Evolutionary conservation across 2,329 filamentous ascomycete genomes (phyloP), one percentile per base, ranked within the genome.

Genomic region (Clathrospora elynae): DNA sequence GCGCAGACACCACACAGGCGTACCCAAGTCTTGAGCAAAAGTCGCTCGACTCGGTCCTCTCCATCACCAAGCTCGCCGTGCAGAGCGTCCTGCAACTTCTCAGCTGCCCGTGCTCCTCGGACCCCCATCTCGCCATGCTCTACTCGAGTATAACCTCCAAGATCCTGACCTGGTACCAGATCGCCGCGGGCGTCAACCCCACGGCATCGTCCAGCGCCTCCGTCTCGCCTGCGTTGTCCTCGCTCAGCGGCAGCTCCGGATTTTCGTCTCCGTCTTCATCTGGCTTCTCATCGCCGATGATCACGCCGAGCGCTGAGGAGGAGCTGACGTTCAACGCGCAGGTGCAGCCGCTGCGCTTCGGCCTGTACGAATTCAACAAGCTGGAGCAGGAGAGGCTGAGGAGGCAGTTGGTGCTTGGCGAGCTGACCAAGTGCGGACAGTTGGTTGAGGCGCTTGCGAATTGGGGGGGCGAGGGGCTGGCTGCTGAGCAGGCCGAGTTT

Each of bases 141-240:
- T 68, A 67, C 53, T 60, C 60, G 4, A 66, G 62, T 50, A 68
- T 68, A 39, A 56, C 59, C 16, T 59, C 55, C 24, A 67, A 66
- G 40, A 61, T 67, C 41, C 17, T 68, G 18, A 57, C 55, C 17
- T 68, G 64, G 65, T 68, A 66, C 24, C 60, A 62, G 13, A 63
- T 62, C 10, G 59, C 61, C 7, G 62, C 54, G 2, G 61, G 61
- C 17, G 46, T 62, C 11, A 53, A 59, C 24, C 46, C 47, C 12
- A 40, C 53, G 1, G 26, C 50, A 6, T 40, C 53, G 1, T 41
- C 57, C 2, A 33, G 50, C 6, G 35, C 46, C 11, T 36, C 55
- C 1, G 6, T 43, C 8, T 44, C 51, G 12, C 40, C 49, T 8
- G 47, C 52, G 5, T 5, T 14, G 1, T 1, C 39, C 52, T 35